A percentile compares a stretch with the other conserved stretches of the same genome.
Evolutionary conservation across 2,329 filamentous ascomycete genomes (phyloP).

Genomic region (Davidsoniella australis): DNA sequence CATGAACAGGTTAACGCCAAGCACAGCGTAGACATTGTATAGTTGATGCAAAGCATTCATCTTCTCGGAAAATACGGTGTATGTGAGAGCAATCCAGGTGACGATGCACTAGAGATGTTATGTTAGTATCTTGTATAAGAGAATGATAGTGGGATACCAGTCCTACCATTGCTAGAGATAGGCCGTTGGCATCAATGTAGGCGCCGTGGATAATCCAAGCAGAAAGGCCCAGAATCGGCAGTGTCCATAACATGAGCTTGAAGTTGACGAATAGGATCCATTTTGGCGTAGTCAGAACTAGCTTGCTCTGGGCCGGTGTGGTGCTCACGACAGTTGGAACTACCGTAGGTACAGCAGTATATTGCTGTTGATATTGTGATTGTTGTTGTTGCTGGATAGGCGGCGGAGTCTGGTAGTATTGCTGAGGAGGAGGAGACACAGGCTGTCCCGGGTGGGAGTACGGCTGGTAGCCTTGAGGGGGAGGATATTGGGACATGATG

Average conservation of each 20-base stretch:
- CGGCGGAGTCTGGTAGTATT: conserved; percentile 8
- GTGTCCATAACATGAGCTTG: conserved; percentile 25
- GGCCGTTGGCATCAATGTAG: conserved; percentile 24
- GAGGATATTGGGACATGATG: not conserved
- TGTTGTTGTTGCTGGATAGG: not conserved
- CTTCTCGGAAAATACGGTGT: conserved; percentile 26
- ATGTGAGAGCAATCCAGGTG: conserved; percentile 28
- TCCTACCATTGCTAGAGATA: conserved; percentile 25
- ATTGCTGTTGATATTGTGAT: not conserved
- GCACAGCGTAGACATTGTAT: conserved; percentile 29
- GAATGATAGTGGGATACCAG: not conserved
- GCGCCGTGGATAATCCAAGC: conserved; percentile 24
- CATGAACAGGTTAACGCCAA: conserved; percentile 27
- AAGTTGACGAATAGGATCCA: conserved; percentile 28
- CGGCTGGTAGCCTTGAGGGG: not conserved
- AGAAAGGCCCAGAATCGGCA: conserved; percentile 27
- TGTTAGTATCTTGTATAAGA: conserved; percentile 3
- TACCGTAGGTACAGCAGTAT: not conserved
- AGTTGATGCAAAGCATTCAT: conserved; percentile 18
- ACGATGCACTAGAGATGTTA: conserved; percentile 22
- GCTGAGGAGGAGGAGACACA: conserved; percentile 2
- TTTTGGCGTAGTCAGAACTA: conserved; percentile 24
- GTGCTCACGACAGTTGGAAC: not conserved
- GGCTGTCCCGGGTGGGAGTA: not conserved
- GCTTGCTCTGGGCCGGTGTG: not conserved